phyloP scores from a whole-genome alignment of 2,329 filamentous ascomycete species.

The Myriosclerotinia curreyana region DNA sequence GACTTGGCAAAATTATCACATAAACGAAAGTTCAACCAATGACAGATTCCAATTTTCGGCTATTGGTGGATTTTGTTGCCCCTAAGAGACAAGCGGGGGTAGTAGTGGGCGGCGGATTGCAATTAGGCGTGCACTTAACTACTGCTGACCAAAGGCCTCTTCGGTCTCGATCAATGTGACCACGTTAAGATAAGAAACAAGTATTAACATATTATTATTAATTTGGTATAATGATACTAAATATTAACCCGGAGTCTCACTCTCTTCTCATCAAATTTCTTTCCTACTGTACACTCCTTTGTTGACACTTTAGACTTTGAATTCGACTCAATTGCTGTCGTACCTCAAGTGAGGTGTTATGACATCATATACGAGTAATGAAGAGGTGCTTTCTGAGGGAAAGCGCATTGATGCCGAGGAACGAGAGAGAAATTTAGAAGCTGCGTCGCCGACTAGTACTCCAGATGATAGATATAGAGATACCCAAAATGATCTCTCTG shows the following conservation, averaged over 20 bases:
- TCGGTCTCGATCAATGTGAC: background rate
- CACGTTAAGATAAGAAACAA: background rate
- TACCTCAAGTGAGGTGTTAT: slow-evolving; percentile 3
- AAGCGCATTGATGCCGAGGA: slow-evolving; percentile 4
- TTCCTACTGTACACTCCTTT: background rate
- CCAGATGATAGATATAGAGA: slow-evolving; percentile 27
- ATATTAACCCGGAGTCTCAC: background rate
- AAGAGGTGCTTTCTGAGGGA: background rate
- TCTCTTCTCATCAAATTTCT: background rate
- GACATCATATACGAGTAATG: background rate
- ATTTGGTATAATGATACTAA: slow-evolving; percentile 1
- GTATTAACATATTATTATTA: background rate
- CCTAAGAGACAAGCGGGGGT: background rate
- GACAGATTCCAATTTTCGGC: background rate
- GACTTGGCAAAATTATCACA: background rate
- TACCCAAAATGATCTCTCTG: slow-evolving; percentile 37
- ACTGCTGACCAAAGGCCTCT: background rate
- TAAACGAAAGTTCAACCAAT: background rate
- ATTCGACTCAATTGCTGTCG: background rate
- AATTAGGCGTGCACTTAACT: slow-evolving; percentile 2
- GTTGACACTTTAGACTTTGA: background rate
- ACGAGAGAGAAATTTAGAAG: slow-evolving; percentile 23
- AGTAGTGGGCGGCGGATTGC: background rate
- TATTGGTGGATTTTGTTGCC: background rate
- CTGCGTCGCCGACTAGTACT: slow-evolving; percentile 4